Conservation (phyloP, 177 flowering plant genomes). For the Vitis hybrid region DNA sequence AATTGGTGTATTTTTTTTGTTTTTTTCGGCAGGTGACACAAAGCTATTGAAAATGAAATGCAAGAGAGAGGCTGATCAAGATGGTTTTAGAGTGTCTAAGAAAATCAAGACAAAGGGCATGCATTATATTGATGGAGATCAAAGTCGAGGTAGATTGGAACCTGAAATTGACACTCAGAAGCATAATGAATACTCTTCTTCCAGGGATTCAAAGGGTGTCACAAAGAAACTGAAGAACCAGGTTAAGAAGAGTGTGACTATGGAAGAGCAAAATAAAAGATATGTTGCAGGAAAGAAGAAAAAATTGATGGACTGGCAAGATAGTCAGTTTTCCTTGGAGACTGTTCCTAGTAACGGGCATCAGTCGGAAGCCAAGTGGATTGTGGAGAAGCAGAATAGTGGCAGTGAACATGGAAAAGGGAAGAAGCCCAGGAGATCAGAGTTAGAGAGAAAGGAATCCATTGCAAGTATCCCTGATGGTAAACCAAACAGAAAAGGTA, state of each 20-base stretch:
- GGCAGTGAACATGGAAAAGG: constrained; percentile 18
- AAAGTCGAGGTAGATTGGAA: constrained; percentile 13
- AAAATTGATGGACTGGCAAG: constrained; percentile 20
- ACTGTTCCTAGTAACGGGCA: constrained; percentile 5
- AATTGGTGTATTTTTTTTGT: not conserved
- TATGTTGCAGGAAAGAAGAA: constrained; percentile 24
- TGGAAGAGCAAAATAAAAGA: constrained; percentile 9
- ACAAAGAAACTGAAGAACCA: constrained; percentile 15
- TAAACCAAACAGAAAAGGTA: constrained; percentile 12
- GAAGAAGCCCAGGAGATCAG: constrained; percentile 26
- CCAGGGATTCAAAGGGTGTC: constrained; percentile 12
- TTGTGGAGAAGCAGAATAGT: constrained; percentile 13
- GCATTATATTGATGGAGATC: constrained; percentile 13
- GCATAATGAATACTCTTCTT: constrained; percentile 1
- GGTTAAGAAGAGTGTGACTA: constrained; percentile 10
- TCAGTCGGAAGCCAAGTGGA: not conserved
- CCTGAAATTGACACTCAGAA: constrained; percentile 5
- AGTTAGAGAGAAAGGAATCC: constrained; percentile 20
- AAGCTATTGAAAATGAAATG: constrained; percentile 4
- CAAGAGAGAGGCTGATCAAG: constrained; percentile 11
- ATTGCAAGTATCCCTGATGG: constrained; percentile 8
- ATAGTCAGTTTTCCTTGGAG: constrained; percentile 6
- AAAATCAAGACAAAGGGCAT: constrained; percentile 12
- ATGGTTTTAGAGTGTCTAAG: constrained; percentile 12
- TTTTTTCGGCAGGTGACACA: constrained; percentile 3